A percentile compares a stretch with the other conserved stretches of the same genome.
These are phyloP conservation scores for Oidiodendron maius DNA, from an alignment of 495 filamentous ascomycete genomes.

Conservation along the genomic window DNA sequence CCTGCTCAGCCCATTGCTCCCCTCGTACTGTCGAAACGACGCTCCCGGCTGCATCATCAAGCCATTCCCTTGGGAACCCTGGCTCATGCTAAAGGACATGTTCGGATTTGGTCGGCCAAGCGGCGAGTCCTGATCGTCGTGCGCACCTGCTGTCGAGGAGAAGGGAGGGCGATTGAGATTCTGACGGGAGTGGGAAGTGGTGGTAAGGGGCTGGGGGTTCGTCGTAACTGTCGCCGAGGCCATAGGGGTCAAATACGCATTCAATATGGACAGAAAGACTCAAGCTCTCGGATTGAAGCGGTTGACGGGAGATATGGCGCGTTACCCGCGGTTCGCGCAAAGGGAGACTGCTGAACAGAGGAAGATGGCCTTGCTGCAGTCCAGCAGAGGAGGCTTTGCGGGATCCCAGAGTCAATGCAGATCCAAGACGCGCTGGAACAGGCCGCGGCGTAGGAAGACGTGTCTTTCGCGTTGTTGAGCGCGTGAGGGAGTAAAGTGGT, in stretches of 20 bases:
- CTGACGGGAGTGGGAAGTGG: slow-evolving; percentile 14
- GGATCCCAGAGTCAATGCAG: slow-evolving; percentile 6
- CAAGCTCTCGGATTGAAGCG: too few relatives aligned
- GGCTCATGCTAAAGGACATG: slow-evolving; percentile 27
- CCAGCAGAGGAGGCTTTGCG: not conserved
- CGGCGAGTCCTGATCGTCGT: slow-evolving; percentile 11
- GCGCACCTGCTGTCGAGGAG: slow-evolving; percentile 10
- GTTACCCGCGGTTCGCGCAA: not conserved
- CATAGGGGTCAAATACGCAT: slow-evolving; percentile 18
- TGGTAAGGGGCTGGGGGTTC: slow-evolving; percentile 19
- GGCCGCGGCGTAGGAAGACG: slow-evolving; percentile 5
- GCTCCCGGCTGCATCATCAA: slow-evolving; percentile 20
- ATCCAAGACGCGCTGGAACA: slow-evolving; percentile 12
- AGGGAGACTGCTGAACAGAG: not conserved
- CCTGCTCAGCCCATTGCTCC: slow-evolving; percentile 28
- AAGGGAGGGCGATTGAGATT: slow-evolving; percentile 12
- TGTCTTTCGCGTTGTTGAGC: slow-evolving; percentile 16
- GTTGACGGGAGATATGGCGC: slow-evolving; percentile 6
- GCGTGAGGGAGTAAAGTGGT: slow-evolving; percentile 18
- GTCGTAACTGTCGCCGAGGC: slow-evolving; percentile 18
- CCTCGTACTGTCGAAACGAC: slow-evolving; percentile 20
- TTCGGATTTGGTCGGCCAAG: slow-evolving; percentile 8
- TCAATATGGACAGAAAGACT: too few relatives aligned
- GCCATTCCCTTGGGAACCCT: slow-evolving; percentile 19
- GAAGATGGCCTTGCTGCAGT: not conserved